Evolutionary conservation across 1,284 basidiomycete species (phyloP).

Genomic region (Moniliophthora roreri): DNA sequence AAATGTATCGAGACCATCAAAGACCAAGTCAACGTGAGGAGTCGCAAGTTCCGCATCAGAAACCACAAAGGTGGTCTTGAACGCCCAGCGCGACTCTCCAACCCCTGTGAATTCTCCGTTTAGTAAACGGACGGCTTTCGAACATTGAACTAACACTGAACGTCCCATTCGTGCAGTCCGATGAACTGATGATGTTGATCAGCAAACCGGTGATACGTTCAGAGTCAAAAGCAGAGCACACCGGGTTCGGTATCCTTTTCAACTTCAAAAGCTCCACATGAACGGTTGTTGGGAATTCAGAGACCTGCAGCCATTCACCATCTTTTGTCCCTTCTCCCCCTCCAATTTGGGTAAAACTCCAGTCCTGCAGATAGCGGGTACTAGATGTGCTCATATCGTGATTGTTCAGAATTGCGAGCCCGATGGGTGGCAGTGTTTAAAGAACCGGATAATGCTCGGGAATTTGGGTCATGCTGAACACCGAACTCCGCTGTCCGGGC

Average conservation of each 20-base stretch:
- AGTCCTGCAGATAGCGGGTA: slow-evolving; percentile 35
- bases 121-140: background rate
- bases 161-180: slow-evolving; percentile 82
- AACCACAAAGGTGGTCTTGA: slow-evolving; percentile 68
- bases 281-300: slow-evolving; percentile 76
- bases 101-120: slow-evolving; percentile 57
- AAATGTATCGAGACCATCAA: slow-evolving; percentile 90
- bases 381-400: background rate
- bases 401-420: background rate
- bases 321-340: slow-evolving; percentile 58
- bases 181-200: slow-evolving; percentile 48
- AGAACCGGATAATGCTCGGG: slow-evolving; percentile 3
- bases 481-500: background rate
- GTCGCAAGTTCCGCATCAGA: slow-evolving; percentile 44
- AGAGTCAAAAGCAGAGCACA: slow-evolving; percentile 32
- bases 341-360: slow-evolving; percentile 68
- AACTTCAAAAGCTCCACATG: slow-evolving; percentile 80
- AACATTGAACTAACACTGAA: slow-evolving; percentile 59
- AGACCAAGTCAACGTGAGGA: slow-evolving; percentile 69
- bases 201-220: slow-evolving; percentile 5
- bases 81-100: slow-evolving; percentile 85
- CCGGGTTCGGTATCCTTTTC: slow-evolving; percentile 79
- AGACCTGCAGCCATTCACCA: slow-evolving; percentile 65
- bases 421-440: background rate
- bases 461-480: background rate